Conservation (phyloP, 2,329 filamentous ascomycete species). For the Elsinoe australis region DNA sequence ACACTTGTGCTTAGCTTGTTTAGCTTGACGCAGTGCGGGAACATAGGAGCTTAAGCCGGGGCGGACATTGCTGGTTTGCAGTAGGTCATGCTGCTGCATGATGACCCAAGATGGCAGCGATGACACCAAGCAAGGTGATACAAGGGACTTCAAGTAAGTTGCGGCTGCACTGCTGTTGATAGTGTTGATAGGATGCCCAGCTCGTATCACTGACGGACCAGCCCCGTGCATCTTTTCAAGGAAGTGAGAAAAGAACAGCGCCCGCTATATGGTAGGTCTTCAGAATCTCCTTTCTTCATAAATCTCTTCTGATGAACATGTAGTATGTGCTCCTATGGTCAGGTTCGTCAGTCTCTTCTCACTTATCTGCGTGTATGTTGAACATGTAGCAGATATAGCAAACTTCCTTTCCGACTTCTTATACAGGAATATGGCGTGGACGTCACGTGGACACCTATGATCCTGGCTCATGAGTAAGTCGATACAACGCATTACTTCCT, state of each 20-base stretch:
- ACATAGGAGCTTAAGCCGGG: too few relatives aligned
- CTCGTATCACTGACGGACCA: slow-evolving; percentile 10
- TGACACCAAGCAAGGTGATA: background rate
- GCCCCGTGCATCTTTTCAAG: slow-evolving; percentile 45
- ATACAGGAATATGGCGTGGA: slow-evolving; percentile 58
- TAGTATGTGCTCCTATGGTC: slow-evolving; percentile 59
- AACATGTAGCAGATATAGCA: slow-evolving; percentile 23
- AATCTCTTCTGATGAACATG: slow-evolving; percentile 11
- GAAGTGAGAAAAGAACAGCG: slow-evolving; percentile 45
- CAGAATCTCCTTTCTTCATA: background rate
- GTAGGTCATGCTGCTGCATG: background rate
- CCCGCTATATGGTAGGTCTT: slow-evolving; percentile 42
- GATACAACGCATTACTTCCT: too few relatives aligned
- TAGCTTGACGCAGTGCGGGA: too few relatives aligned
- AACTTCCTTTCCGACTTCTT: slow-evolving; percentile 63
- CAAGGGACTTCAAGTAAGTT: slow-evolving; percentile 6
- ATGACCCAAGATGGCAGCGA: background rate
- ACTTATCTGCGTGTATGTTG: too few relatives aligned
- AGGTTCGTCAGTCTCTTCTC: slow-evolving; percentile 43
- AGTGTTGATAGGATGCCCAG: too few relatives aligned
- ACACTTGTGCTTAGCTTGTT: too few relatives aligned
- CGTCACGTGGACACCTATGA: slow-evolving; percentile 65
- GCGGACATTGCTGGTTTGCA: too few relatives aligned
- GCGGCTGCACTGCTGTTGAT: background rate
- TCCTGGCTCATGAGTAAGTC: slow-evolving; percentile 31